Evolutionary conservation across 495 filamentous ascomycete species (phyloP), one percentile per base, ranked within the genome.

Genomic region (Niebla homalea): DNA sequence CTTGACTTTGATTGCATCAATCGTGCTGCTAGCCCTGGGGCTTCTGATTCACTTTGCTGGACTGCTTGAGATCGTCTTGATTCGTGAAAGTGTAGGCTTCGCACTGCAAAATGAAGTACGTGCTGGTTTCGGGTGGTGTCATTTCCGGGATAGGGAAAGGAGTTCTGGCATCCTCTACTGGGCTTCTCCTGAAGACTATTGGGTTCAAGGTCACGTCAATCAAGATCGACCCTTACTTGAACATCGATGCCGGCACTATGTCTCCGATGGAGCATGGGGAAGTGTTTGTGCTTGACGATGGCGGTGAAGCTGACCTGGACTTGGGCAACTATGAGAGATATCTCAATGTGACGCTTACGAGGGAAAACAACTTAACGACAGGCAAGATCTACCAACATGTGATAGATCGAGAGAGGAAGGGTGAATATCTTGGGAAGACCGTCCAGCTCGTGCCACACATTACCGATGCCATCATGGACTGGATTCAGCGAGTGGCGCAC

Each of bases 311-410:
- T 45, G 92, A 98, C 66, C 76, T 98, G 11, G 92, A 98, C 64
- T 76, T 98, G 18, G 92, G 92, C 38, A 96, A 97, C 70, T 98
- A 98, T 65, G 90, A 97, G 67, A 74, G 88, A 19, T 87, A 85
- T 57, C 75, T 86, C 41, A 74, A 79, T 53, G 73, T 85, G 49
- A 83, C 80, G 10, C 74, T 94, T 22, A 82, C 74, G 5, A 69
- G 78, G 18, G 85, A 92, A 50, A 84, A 87, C 68, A 94, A 94
- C 62, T 92, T 96, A 66, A 96, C 89, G 20, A 94, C 89, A 10
- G 92, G 92, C 53, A 97, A 96, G 72, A 84, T 96, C 53, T 96
- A 94, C 67, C 72, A 86, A 61, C 76, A 83, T 53, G 92, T 96
- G 19, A 90, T 94, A 52, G 71, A 84, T 60, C 73, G 71, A 52